These are phyloP conservation scores for Hyphopichia wangnamkhiaoensis DNA, from an alignment of 1,139 yeast species.

Conservation along the genomic window DNA sequence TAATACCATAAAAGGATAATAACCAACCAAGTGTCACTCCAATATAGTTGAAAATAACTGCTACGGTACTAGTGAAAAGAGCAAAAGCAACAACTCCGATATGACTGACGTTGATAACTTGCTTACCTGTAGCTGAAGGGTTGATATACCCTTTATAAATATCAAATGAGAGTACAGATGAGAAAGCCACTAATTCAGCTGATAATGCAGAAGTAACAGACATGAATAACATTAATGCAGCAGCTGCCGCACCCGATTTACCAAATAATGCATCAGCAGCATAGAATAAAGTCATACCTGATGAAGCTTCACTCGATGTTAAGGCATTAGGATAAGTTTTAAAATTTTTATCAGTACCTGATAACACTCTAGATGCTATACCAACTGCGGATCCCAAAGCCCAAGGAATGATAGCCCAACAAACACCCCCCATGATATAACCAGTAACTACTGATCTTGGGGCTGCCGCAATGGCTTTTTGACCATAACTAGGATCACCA, in stretches of 20 bases:
- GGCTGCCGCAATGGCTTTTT: slow-evolving; percentile 83
- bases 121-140: slow-evolving; percentile 74
- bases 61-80: slow-evolving; percentile 74
- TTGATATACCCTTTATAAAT: slow-evolving; percentile 77
- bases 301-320: slow-evolving; percentile 66
- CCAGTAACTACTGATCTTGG: slow-evolving; percentile 90
- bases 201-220: slow-evolving; percentile 81
- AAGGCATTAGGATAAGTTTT: slow-evolving; percentile 75
- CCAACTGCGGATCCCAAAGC: slow-evolving; percentile 84
- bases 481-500: slow-evolving; percentile 87
- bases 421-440: slow-evolving; percentile 83
- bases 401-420: slow-evolving; percentile 91
- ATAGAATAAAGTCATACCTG: slow-evolving; percentile 83
- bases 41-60: slow-evolving; percentile 80
- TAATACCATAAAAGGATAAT: slow-evolving; percentile 83
- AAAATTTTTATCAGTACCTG: slow-evolving; percentile 63
- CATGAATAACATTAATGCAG: slow-evolving; percentile 77
- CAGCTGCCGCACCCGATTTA: slow-evolving; percentile 81
- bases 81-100: slow-evolving; percentile 64
- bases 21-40: slow-evolving; percentile 84
- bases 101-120: slow-evolving; percentile 69
- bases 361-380: slow-evolving; percentile 72
- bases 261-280: slow-evolving; percentile 87
- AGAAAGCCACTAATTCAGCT: slow-evolving; percentile 85
- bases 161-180: slow-evolving; percentile 83